Percentiles rank a stretch among this genome's conserved stretches.
Conservation (phyloP, 176 grass and related monocot species). For the Guadua angustifolia region DNA sequence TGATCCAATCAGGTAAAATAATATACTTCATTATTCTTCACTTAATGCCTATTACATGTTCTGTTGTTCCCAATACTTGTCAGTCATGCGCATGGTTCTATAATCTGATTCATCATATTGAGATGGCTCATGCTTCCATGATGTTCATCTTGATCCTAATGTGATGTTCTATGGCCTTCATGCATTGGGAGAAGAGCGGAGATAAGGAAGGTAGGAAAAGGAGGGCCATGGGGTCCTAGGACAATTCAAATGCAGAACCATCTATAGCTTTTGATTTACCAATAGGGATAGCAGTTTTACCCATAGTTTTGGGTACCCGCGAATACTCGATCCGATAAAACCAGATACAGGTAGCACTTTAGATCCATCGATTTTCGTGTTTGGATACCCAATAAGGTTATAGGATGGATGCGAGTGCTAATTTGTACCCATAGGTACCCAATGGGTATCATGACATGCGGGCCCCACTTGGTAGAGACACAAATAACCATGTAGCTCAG, state of each 20-base stretch:
- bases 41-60: neutral
- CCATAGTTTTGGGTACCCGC: too few relatives aligned
- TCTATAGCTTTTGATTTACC: neutral
- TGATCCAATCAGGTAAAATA: constrained; percentile 76
- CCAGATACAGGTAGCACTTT: too few relatives aligned
- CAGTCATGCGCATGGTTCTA: neutral
- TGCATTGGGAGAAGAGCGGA: neutral
- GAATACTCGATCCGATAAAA: too few relatives aligned
- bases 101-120: neutral
- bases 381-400: too few relatives aligned
- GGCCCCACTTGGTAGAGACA: too few relatives aligned
- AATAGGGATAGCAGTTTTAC: too few relatives aligned
- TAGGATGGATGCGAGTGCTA: too few relatives aligned
- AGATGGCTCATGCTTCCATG: neutral
- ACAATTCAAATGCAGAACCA: neutral
- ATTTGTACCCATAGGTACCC: too few relatives aligned
- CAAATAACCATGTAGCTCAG: too few relatives aligned
- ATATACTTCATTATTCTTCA: neutral
- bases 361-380: too few relatives aligned
- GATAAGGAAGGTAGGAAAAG: neutral
- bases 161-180: neutral
- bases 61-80: neutral
- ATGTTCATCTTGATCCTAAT: neutral
- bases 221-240: neutral
- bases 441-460: too few relatives aligned